Conservation (phyloP, 2,329 filamentous ascomycete species). For the Neocucurbitaria cava region DNA sequence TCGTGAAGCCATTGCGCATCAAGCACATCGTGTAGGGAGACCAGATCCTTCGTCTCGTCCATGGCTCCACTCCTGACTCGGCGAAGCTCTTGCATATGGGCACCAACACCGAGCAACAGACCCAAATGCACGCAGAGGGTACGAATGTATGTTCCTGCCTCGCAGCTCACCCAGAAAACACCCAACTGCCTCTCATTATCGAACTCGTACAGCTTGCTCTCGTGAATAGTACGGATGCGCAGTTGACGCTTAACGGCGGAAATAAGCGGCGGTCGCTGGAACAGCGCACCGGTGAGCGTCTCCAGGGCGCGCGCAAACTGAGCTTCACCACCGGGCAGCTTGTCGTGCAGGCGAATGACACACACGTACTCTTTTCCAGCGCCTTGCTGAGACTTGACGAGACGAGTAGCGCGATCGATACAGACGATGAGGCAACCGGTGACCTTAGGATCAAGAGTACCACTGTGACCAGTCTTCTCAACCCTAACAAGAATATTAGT, state of each 20-base stretch:
- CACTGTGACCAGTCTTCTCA: conserved; percentile 98
- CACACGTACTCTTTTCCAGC: conserved; percentile 99
- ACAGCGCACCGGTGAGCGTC: conserved; percentile 93
- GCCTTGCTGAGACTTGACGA: conserved; percentile 98
- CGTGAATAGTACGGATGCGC: conserved; percentile 96
- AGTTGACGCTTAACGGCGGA: conserved; percentile 98
- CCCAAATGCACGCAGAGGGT: conserved; percentile 96
- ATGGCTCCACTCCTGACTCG: conserved; percentile 94
- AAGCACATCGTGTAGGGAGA: conserved; percentile 92
- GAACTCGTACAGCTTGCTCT: conserved; percentile 94
- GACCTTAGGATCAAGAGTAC: conserved; percentile 97
- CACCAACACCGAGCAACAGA: conserved; percentile 79
- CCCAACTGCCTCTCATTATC: conserved; percentile 97
- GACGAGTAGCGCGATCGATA: conserved; percentile 93
- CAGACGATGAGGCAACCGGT: conserved; percentile 95
- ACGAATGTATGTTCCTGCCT: conserved; percentile 98
- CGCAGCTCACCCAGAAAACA: conserved; percentile 99
- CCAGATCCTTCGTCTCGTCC: conserved; percentile 87
- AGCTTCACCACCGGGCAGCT: conserved; percentile 88
- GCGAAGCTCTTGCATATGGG: conserved; percentile 97
- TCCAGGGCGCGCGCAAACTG: conserved; percentile 94
- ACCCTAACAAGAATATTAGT: conserved; percentile 60
- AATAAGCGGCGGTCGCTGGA: conserved; percentile 96
- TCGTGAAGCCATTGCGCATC: conserved; percentile 97
- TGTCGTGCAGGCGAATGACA: conserved; percentile 94